These are phyloP conservation scores for Lactarius hengduanensis DNA, from an alignment of 768 basidiomycete species.

Conservation along the genomic window DNA sequence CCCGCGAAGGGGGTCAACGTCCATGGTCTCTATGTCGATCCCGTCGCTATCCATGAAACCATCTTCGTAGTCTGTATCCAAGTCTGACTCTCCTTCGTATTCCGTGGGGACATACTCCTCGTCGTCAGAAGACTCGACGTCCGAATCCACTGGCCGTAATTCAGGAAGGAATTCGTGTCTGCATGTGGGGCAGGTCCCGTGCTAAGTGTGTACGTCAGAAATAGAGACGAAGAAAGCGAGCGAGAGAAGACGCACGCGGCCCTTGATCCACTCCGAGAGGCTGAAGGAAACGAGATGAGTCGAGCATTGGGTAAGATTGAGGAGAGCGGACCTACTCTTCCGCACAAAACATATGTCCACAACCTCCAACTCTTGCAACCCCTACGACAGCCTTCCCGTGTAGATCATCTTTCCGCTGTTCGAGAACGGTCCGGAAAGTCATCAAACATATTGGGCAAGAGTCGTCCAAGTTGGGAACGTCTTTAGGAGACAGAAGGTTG, in stretches of 20 bases:
- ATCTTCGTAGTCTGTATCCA: constrained; percentile 34
- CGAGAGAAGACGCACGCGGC: constrained; percentile 43
- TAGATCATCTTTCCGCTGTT: constrained; percentile 24
- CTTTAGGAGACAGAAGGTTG: constrained; percentile 13
- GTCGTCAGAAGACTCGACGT: constrained; percentile 65
- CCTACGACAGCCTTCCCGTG: constrained; percentile 36
- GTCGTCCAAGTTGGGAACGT: constrained; percentile 41
- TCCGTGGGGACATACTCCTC: constrained; percentile 62
- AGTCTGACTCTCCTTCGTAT: constrained; percentile 43
- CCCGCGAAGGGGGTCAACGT: constrained; percentile 25
- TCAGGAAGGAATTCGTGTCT: constrained; percentile 58
- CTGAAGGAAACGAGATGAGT: constrained; percentile 35
- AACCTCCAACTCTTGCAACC: constrained; percentile 56
- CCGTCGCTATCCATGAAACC: constrained; percentile 30
- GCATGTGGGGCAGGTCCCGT: constrained; percentile 72
- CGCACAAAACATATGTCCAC: constrained; percentile 67
- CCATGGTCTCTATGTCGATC: constrained; percentile 30
- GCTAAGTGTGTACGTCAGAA: constrained; percentile 40
- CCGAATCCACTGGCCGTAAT: constrained; percentile 48
- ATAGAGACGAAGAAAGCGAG: not conserved
- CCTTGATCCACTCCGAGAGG: constrained; percentile 64
- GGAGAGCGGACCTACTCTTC: constrained; percentile 49
- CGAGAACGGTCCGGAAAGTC: constrained; percentile 47
- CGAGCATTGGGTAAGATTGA: not conserved
- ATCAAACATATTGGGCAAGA: constrained; percentile 66